A percentile compares a stretch with the other conserved stretches of the same genome.
Evolutionary conservation across 805 yeast species (phyloP).

Genomic region (Nakazawaea wyomingensis): DNA sequence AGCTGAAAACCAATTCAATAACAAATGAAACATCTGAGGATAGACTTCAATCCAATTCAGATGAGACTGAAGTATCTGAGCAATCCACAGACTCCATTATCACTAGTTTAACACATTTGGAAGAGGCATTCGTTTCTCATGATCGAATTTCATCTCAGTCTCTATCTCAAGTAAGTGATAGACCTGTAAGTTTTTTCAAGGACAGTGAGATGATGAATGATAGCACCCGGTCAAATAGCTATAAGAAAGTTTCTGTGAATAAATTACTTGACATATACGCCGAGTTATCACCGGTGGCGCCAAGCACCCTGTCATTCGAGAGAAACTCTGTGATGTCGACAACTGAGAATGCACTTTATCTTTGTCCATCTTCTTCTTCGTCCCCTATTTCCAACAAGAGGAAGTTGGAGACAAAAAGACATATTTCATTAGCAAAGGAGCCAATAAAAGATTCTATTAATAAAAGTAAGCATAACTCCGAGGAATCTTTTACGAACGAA

Average conservation of each 20-base stretch:
- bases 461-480: conserved; percentile 22
- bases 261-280: conserved; percentile 1
- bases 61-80: too few species aligned
- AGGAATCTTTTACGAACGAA: too few species aligned
- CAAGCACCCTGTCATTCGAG: neutral
- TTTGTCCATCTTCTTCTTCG: neutral
- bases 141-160: neutral
- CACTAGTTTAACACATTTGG: conserved; percentile 1
- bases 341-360: neutral
- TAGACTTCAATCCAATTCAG: too few species aligned
- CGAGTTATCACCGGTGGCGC: neutral
- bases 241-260: neutral
- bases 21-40: too few species aligned
- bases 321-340: neutral
- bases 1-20: too few species aligned
- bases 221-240: neutral
- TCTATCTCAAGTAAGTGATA: neutral
- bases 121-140: neutral
- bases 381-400: neutral
- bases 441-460: conserved; percentile 30
- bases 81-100: neutral
- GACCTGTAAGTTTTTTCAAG: conserved; percentile 2
- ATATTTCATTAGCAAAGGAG: conserved; percentile 17
- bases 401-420: neutral
- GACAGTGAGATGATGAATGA: neutral